Evolutionary conservation across 768 basidiomycete genomes (phyloP), one percentile per base, ranked within the genome.

Genomic region (Leccinellum rugosiceps): DNA sequence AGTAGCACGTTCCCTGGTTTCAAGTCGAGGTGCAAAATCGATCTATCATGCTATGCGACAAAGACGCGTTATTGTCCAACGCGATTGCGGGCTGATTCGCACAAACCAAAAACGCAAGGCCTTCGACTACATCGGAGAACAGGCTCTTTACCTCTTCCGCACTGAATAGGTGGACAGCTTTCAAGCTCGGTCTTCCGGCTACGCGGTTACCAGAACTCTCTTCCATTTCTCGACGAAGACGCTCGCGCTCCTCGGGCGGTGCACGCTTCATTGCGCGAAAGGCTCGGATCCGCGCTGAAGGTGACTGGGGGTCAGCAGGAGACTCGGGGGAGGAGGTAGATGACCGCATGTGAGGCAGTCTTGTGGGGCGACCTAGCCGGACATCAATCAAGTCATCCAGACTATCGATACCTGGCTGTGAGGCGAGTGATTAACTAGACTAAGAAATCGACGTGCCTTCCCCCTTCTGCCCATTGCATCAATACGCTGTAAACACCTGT

Each of bases 401-500:
- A 65, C 87, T 89, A 32, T 28, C 13, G 26, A 58, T 31, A 35
- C 23, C 21, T 28, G 23, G 34, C 8, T 30, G 13, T 67, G 21
- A 52, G 19, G 3, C 44, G 9, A n/a, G 3, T 8, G 25, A 52
- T 14, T 50, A 26, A 31, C 19, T 31, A 25, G 46, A 47, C 25
- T n/a, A 6, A 30, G 52, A 21, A 11, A 46, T 17, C 4, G 3
- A 60, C 64, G 14, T 54, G 80, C 82, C 83, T 85, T 61, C 92
- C 92, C 7, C 87, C 90, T 78, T 94, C 91, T 0, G 92, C 92
- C 89, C 89, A 94, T 76, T 94, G 90, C 93, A 94, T 94, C 23
- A 94, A 75, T 10, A 94, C 85, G 62, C 91, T 93, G 32, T 8
- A 26, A 21, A 31, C 21, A 19, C 5, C 9, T 30, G 55, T 63